Conservation (phyloP, 805 yeast species). For the Groenewaldozyma salmanticensis region DNA sequence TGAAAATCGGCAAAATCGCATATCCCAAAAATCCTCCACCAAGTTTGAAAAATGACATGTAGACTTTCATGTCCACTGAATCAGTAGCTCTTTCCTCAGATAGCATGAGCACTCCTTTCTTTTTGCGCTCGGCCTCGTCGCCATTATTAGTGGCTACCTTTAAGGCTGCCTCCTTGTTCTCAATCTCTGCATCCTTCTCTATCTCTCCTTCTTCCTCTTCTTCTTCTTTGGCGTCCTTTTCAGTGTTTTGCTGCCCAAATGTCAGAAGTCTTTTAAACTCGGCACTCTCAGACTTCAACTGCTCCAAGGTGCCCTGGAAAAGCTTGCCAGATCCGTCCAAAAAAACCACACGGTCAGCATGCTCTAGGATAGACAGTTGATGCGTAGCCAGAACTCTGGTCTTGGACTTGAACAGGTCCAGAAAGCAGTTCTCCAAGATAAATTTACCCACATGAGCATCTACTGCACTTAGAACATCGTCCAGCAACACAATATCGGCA, state of each 20-base stretch:
- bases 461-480: constrained; percentile 81
- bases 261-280: constrained; percentile 37
- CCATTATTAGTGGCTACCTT: constrained; percentile 6
- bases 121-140: constrained; percentile 16
- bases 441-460: constrained; percentile 79
- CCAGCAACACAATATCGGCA: constrained; percentile 57
- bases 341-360: constrained; percentile 62
- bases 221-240: constrained; percentile 7
- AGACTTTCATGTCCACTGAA: constrained; percentile 32
- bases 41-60: constrained; percentile 39
- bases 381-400: constrained; percentile 80
- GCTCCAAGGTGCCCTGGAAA: constrained; percentile 50
- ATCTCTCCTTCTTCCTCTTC: constrained; percentile 13
- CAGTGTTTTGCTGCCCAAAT: constrained; percentile 9
- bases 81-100: constrained; percentile 24
- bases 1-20: constrained; percentile 25
- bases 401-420: constrained; percentile 44
- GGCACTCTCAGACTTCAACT: constrained; percentile 36
- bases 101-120: constrained; percentile 20
- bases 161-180: constrained; percentile 11
- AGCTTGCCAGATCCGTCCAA: constrained; percentile 51
- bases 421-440: constrained; percentile 59
- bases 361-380: constrained; percentile 59
- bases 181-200: constrained; percentile 16
- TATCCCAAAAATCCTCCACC: constrained; percentile 40